A percentile compares a stretch with the other conserved stretches of the same genome.
phyloP scores from a whole-genome alignment of 2,329 filamentous ascomycete genomes.

The Aspergillus puulaauensis region DNA sequence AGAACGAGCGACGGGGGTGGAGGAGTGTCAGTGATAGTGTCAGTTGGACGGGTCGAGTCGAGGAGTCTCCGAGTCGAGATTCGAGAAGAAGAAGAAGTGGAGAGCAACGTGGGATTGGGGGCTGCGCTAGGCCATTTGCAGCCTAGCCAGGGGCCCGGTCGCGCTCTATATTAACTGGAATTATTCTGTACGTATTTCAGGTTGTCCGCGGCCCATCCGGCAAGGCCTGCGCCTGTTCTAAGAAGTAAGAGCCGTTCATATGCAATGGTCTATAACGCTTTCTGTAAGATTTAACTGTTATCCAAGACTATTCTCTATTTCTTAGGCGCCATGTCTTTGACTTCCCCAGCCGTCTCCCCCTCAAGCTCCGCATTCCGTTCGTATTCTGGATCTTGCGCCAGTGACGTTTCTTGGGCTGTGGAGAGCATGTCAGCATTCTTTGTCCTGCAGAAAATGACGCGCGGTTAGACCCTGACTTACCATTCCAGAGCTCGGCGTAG shows the following conservation, averaged over 20 bases:
- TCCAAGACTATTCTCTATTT: neutral
- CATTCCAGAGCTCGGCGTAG: constrained; percentile 88
- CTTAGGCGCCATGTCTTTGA: constrained; percentile 13
- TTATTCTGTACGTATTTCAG: neutral
- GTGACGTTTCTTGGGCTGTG: constrained; percentile 62
- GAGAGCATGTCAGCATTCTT: constrained; percentile 8
- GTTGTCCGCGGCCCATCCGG: neutral
- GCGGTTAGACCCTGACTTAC: constrained; percentile 50
- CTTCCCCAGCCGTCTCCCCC: constrained; percentile 24
- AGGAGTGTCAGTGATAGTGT: neutral
- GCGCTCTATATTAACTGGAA: neutral
- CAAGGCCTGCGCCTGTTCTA: neutral
- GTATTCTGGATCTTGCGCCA: constrained; percentile 37
- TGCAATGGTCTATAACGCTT: neutral
- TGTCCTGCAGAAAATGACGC: neutral
- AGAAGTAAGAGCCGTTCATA: neutral
- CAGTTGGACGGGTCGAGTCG: neutral
- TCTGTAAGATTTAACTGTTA: neutral
- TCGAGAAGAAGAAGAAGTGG: constrained; percentile 1
- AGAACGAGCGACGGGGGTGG: neutral
- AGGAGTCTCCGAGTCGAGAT: neutral
- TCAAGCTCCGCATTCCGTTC: constrained; percentile 44
- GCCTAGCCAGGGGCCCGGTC: constrained; percentile 18
- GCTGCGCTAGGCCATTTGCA: neutral
- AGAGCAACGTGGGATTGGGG: constrained; percentile 12